Conservation (phyloP, 768 basidiomycete species). For the Trametes punicea region DNA sequence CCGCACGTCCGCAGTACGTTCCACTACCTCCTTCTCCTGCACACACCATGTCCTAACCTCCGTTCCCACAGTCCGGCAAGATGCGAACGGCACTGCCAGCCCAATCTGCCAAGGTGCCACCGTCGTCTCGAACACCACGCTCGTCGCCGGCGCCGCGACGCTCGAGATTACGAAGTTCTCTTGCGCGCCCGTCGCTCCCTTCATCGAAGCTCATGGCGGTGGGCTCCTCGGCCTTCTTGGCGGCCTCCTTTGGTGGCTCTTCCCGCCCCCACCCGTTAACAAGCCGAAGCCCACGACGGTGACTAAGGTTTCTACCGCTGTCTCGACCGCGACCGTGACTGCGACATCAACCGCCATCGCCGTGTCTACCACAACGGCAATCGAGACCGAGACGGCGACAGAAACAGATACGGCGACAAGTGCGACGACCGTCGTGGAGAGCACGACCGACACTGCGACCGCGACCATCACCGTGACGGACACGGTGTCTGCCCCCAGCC, state of each 20-base stretch:
- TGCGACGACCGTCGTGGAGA: conserved; percentile 5
- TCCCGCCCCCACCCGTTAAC: not conserved
- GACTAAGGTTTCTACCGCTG: not conserved
- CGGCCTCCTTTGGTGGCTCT: conserved; percentile 13
- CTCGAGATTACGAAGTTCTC: conserved; percentile 13
- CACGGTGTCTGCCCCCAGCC: not conserved
- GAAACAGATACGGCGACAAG: conserved; percentile 10
- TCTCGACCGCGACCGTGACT: not conserved
- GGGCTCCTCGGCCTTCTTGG: conserved; percentile 10
- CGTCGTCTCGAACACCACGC: not conserved
- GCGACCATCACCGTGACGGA: not conserved
- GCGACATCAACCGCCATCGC: not conserved
- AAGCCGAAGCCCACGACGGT: conserved; percentile 1
- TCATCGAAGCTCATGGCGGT: not conserved
- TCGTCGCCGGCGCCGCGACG: not conserved
- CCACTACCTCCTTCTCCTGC: not conserved
- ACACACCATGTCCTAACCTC: not conserved
- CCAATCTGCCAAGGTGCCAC: not conserved
- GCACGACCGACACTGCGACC: not conserved
- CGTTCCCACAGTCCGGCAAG: conserved; percentile 5
- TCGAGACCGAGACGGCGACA: not conserved
- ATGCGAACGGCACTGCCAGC: not conserved
- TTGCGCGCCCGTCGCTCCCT: not conserved
- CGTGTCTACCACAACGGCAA: not conserved
- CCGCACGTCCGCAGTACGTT: conserved; percentile 8